Evolutionary conservation across 2,329 filamentous ascomycete genomes (phyloP).

Genomic region (Rachicladosporium sp.): DNA sequence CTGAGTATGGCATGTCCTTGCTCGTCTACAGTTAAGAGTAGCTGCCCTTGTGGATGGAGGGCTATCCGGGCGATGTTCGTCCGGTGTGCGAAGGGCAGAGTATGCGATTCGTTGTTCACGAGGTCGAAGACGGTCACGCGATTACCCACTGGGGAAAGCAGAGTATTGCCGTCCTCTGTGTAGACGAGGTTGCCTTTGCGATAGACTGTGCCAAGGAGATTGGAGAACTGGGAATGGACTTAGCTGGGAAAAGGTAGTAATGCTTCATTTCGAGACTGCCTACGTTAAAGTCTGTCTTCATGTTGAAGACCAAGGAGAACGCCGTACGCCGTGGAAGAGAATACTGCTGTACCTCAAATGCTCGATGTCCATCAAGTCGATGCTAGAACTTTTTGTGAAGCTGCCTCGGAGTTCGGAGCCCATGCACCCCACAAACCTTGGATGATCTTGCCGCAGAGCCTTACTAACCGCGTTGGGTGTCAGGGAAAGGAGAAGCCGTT

Average conservation of each 20-base stretch:
- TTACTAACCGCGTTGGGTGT: no score
- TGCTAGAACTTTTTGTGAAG: no score
- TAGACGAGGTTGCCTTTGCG: conserved; percentile 95
- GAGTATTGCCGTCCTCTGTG: conserved; percentile 87
- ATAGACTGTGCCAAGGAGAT: conserved; percentile 95
- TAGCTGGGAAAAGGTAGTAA: conserved; percentile 1
- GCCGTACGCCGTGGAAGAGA: no score
- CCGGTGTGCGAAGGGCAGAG: conserved; percentile 80
- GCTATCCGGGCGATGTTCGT: conserved; percentile 84
- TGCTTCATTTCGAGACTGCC: conserved; percentile 7
- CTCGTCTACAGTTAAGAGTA: conserved; percentile 86
- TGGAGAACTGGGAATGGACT: conserved; percentile 64
- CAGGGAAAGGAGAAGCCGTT: no score
- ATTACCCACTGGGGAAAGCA: conserved; percentile 94
- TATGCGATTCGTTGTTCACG: conserved; percentile 83
- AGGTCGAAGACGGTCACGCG: conserved; percentile 91
- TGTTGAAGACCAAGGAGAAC: conserved; percentile 30
- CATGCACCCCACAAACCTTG: background rate
- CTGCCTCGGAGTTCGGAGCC: no score
- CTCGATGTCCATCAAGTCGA: no score
- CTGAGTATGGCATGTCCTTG: conserved; percentile 89
- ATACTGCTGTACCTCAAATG: no score
- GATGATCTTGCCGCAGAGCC: no score
- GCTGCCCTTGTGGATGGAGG: conserved; percentile 78
- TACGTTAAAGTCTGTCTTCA: conserved; percentile 99